Conservation (phyloP, 2,329 filamentous ascomycete species). For the Colletotrichum ledebouriae region DNA sequence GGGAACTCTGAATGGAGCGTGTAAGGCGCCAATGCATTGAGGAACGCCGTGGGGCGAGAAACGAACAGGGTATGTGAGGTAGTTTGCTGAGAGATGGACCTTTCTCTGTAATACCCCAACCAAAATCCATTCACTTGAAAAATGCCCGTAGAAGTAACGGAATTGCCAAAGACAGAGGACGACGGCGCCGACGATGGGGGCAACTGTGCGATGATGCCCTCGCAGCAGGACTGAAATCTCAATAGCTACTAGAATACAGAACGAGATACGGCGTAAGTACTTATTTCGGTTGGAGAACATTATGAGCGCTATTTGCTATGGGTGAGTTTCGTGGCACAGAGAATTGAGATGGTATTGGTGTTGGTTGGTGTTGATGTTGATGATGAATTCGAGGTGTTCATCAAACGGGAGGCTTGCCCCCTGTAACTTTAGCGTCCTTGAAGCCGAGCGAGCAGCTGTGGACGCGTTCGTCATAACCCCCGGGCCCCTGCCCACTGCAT, state of each 20-base stretch:
- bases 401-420: slow-evolving; percentile 20
- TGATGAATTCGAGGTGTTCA: neutral
- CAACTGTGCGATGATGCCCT: no score
- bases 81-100: neutral
- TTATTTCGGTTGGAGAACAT: no score
- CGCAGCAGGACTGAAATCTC: no score
- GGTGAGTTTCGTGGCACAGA: neutral
- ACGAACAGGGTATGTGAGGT: slow-evolving; percentile 22
- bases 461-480: slow-evolving; percentile 15
- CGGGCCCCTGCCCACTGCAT: slow-evolving; percentile 29
- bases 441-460: slow-evolving; percentile 8
- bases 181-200: no score
- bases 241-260: no score
- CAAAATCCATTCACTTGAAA: no score
- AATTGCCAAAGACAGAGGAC: no score
- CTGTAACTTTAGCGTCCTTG: slow-evolving; percentile 31
- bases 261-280: no score
- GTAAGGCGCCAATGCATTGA: slow-evolving; percentile 41
- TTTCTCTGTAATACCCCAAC: no score
- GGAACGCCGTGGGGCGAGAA: slow-evolving; percentile 21
- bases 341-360: slow-evolving; percentile 1
- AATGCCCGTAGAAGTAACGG: no score
- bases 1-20: slow-evolving; percentile 8
- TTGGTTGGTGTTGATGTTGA: neutral
- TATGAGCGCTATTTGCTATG: no score